Percentiles rank a stretch among this genome's conserved stretches.
Evolutionary conservation across 371 early-diverging fungal species (phyloP).

Genomic region (Apophysomyces trapeziformis): DNA sequence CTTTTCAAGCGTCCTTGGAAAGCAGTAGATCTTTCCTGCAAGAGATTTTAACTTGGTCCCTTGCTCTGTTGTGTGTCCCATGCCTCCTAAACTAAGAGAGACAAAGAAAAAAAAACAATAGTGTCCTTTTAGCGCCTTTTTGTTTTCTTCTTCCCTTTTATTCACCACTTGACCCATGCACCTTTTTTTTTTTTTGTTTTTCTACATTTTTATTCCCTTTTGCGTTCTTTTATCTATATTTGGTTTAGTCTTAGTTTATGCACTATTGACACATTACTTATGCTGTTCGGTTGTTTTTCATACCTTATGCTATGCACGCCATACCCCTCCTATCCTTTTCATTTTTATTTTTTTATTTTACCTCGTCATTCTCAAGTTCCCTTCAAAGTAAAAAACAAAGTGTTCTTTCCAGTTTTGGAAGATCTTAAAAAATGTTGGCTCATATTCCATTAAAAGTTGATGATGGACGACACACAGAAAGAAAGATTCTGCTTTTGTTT

Average conservation of each 20-base stretch:
- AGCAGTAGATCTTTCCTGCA: constrained; percentile 22
- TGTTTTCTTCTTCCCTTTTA: neutral
- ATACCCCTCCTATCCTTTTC: constrained; percentile 6
- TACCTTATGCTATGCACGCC: constrained; percentile 25
- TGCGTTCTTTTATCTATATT: constrained; percentile 28
- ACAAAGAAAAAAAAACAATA: too few relatives aligned
- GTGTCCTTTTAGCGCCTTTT: neutral
- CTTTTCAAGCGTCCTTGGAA: constrained; percentile 44
- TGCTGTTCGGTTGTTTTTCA: neutral
- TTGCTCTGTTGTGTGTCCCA: neutral
- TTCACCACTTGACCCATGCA: constrained; percentile 1
- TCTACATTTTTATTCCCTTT: constrained; percentile 23
- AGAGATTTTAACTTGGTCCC: neutral
- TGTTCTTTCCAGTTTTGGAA: too few relatives aligned
- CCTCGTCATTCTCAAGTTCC: neutral
- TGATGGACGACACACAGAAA: neutral
- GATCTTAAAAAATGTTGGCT: too few relatives aligned
- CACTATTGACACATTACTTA: constrained; percentile 25
- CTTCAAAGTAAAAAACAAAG: neutral
- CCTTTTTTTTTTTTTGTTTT: constrained; percentile 17
- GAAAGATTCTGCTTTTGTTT: neutral
- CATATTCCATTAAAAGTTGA: neutral
- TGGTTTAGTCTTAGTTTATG: constrained; percentile 21
- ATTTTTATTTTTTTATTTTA: neutral
- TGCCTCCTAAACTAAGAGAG: too few relatives aligned